These are phyloP conservation scores for Daucus carota DNA, from an alignment of 129 eudicot species.

Conservation along the genomic window DH1_v3.0 NC_030381.2:19484501-19485000, in stretches of 20 bases:
- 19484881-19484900: background rate
- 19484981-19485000: no score
- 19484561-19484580: background rate
- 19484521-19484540: conserved; percentile 24
- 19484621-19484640: background rate
- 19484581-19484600: background rate
- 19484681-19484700: conserved; percentile 4
- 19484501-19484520: conserved; percentile 13
- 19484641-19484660: no score
- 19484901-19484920: background rate
- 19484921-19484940: background rate
- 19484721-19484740: background rate
- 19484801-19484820: background rate
- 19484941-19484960: background rate
- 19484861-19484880: background rate
- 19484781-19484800: background rate
- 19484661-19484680: background rate
- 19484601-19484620: background rate
- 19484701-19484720: background rate
- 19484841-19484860: background rate
- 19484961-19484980: no score
- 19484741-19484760: background rate
- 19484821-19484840: background rate
- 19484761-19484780: background rate
- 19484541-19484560: background rate